Evolutionary conservation across 805 yeast genomes (phyloP).

Genomic region (Ogataea ganodermae): DNA sequence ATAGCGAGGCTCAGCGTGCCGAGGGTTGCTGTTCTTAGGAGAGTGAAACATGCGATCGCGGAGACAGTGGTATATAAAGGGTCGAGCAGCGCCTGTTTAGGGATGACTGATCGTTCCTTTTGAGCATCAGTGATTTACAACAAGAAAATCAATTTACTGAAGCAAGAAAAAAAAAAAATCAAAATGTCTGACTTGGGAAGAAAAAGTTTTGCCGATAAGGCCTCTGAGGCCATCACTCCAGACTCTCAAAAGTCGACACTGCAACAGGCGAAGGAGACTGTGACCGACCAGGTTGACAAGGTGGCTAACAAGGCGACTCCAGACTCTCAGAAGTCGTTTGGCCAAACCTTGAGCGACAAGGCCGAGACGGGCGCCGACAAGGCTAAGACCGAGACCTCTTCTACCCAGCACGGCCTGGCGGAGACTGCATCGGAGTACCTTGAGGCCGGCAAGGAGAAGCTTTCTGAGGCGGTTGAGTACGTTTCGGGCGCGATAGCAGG

Average conservation of each 20-base stretch:
- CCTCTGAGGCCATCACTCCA: constrained; percentile 69
- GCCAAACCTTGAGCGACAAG: constrained; percentile 58
- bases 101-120: neutral
- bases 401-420: constrained; percentile 31
- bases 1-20: neutral
- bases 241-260: constrained; percentile 64
- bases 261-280: constrained; percentile 72
- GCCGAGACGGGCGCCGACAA: constrained; percentile 47
- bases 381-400: constrained; percentile 35
- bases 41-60: neutral
- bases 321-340: constrained; percentile 63
- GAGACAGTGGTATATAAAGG: constrained; percentile 5
- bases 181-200: constrained; percentile 49
- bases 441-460: constrained; percentile 50
- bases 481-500: constrained; percentile 66
- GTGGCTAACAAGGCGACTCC: constrained; percentile 63
- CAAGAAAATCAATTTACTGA: too few relatives aligned
- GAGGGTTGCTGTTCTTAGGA: constrained; percentile 8
- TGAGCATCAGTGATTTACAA: neutral
- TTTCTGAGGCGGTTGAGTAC: constrained; percentile 51
- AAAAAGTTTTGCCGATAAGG: constrained; percentile 73
- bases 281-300: constrained; percentile 67
- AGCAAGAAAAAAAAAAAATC: neutral
- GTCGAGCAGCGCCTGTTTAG: neutral
- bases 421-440: constrained; percentile 49